Evolutionary conservation across 441 rosid species (phyloP), one percentile per base, ranked within the genome.

Genomic region (Eutrema salsugineum): DNA sequence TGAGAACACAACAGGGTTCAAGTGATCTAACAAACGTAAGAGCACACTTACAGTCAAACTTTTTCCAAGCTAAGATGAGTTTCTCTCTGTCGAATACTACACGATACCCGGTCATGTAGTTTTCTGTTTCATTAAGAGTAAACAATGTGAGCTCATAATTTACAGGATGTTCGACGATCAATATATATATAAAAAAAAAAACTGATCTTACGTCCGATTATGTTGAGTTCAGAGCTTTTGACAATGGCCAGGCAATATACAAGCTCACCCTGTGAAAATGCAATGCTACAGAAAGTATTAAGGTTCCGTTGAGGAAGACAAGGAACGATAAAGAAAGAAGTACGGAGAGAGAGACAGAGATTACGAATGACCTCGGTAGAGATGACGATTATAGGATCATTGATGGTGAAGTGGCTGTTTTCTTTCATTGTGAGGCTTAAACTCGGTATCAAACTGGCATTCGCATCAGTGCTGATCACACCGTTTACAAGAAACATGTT

Each of bases 21-120:
- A 16, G 61, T 39, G 14, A 57, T 66, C 11, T 16, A 8, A 60
- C 46, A 66, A 28, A 32, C 4, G 66, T 11, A 49, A 24, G 38
- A 35, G 40, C 14, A 58, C 54, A 76, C 95, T 77, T 75, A 90
- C 95, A 88, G 72, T 94, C 81, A 64, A 86, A 84, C 80, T 83
- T 84, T 88, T 84, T 87, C 97, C 97, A 88, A 28, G 95, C 95
- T 73, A 90, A 83, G 50, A 84, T 64, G 16, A 84, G 84, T 53
- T 84, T 86, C 80, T 90, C 95, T 78, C 94, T 76, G 80, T 94
- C 90, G 76, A 94, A 87, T 27, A 90, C 85, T 39, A 90, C 86
- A 5, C 84, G 87, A 79, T 87, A 85, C 38, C 90, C 96, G 0
- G 90, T 85, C 96, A 91, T 88, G 71, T 91, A 88, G 77, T 90